Base-by-base conservation (phyloP, 805 yeast genomes). In the Pichia gijzeniarum region DNA sequence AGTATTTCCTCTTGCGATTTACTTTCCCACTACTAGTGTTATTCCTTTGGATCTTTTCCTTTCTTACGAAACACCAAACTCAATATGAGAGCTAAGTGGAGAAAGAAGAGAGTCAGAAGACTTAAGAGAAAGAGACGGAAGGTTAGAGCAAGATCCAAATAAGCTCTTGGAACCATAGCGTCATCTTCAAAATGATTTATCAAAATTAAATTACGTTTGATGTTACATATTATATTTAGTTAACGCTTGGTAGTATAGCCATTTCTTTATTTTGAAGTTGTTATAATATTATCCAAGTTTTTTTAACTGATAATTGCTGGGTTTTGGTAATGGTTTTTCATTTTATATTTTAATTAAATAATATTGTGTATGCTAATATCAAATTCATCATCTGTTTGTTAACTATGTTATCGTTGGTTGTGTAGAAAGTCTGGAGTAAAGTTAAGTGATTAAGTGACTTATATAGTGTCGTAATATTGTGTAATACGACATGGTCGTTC, bases 91-190 rank as follows among this genome's bases (percentile, higher is more conserved):
- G 82, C 85, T 78, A 90, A 90, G 85, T 90, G 97, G 98, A 91
- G 96, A 86, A 91, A 91, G 86, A 91, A 91, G 95, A 91, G 98
- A 90, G 95, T 85, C 76, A 90, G 98, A 87, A 88, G 98, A 87
- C 86, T 91, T 73, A 91, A 91, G 87, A 88, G 97, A 82, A 91
- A 91, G 95, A 87, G 98, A 85, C 96, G 98, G 97, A 91, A 91
- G 96, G 96, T 91, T 70, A 88, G 98, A 87, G 98, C 98, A 78
- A 89, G 98, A 87, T 87, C 96, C 81, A 86, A 86, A 83, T 86
- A 85, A 85, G 79, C 52, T 50, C 42, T 30, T 42, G 21, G 49
- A 37, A 34, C 48, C 28, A 2, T 28, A 10, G 21, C 33, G 14
- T 38, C 33, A 19, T 6, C 33, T 5, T 30, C 28, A 25, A 10